Evolutionary conservation across 176 grass and related monocot species (phyloP).

Genomic region (Aegilops speltoides): DNA sequence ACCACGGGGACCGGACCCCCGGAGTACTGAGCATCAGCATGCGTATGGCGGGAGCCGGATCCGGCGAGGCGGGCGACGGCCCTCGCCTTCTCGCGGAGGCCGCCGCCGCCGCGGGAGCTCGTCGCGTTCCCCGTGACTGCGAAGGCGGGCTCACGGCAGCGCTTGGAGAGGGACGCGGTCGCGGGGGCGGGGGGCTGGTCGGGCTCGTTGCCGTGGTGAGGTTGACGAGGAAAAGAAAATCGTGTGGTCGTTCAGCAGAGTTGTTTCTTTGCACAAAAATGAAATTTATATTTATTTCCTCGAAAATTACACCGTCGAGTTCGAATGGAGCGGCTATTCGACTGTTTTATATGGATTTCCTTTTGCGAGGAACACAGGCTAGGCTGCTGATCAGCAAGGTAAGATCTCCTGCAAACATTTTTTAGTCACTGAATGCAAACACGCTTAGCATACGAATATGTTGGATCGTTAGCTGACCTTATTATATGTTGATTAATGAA

Average conservation of each 20-base stretch:
- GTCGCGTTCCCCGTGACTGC: not conserved
- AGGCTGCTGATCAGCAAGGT: too few species aligned
- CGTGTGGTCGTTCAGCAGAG: not conserved
- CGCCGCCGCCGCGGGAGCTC: conserved; percentile 14
- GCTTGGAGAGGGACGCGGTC: not conserved
- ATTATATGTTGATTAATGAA: too few species aligned
- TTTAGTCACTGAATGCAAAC: too few species aligned
- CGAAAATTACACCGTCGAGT: not conserved
- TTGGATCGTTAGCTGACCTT: too few species aligned
- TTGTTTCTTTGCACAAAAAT: not conserved
- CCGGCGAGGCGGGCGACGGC: not conserved
- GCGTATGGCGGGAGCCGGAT: not conserved
- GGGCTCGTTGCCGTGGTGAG: conserved; percentile 3
- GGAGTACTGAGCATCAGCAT: not conserved
- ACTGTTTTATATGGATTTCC: too few species aligned
- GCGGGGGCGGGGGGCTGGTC: not conserved
- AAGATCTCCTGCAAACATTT: too few species aligned
- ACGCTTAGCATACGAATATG: too few species aligned
- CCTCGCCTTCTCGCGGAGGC: conserved; percentile 17
- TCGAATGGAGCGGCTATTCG: too few species aligned
- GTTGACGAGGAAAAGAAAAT: not conserved
- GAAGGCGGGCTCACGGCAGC: not conserved
- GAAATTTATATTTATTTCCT: not conserved
- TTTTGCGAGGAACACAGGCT: too few species aligned
- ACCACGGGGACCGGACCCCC: not conserved